Percentiles rank a stretch among this genome's conserved stretches.
Conservation (phyloP, 306 rosid species). For the Citrullus colocynthis region DNA sequence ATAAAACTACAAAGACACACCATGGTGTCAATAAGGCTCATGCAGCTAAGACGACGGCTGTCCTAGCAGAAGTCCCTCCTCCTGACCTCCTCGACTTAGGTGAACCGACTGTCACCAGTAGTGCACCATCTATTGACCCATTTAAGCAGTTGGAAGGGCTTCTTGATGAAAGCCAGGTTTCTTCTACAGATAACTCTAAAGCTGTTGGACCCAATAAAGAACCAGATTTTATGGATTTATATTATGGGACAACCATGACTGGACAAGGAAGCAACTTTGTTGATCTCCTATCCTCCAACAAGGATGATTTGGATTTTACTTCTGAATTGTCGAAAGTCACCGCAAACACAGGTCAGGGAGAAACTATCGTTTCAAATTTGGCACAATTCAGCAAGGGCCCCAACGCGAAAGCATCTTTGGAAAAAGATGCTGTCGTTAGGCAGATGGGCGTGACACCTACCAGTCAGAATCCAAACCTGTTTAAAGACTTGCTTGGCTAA, state of each 20-base stretch:
- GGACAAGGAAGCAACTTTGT: slow-evolving; percentile 24
- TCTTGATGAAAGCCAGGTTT: slow-evolving; percentile 31
- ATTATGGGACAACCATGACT: slow-evolving; percentile 28
- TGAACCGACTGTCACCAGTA: slow-evolving; percentile 30
- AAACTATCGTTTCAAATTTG: slow-evolving; percentile 10
- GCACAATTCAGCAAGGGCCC: slow-evolving; percentile 49
- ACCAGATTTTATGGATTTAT: slow-evolving; percentile 40
- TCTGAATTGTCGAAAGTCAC: slow-evolving; percentile 28
- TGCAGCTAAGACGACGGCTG: slow-evolving; percentile 27
- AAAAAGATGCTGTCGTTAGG: slow-evolving; percentile 75
- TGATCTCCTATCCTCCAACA: slow-evolving; percentile 23
- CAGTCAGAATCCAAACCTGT: slow-evolving; percentile 69
- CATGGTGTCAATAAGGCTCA: slow-evolving; percentile 29
- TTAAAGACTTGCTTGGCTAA: slow-evolving; percentile 62
- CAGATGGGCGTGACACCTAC: slow-evolving; percentile 83
- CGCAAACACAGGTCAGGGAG: slow-evolving; percentile 17
- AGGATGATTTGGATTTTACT: slow-evolving; percentile 27
- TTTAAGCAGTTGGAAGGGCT: slow-evolving; percentile 72
- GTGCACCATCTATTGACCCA: slow-evolving; percentile 46
- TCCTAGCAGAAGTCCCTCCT: slow-evolving; percentile 30
- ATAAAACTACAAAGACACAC: slow-evolving; percentile 34
- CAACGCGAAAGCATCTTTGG: slow-evolving; percentile 31
- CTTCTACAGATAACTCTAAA: slow-evolving; percentile 23
- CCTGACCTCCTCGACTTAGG: slow-evolving; percentile 77
- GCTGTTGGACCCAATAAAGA: slow-evolving; percentile 19